A percentile compares a stretch with the other conserved stretches of the same genome.
These are phyloP conservation scores for Leucoagaricus sp. DNA, from an alignment of 1,284 basidiomycete genomes.

Conservation along the genomic window DNA sequence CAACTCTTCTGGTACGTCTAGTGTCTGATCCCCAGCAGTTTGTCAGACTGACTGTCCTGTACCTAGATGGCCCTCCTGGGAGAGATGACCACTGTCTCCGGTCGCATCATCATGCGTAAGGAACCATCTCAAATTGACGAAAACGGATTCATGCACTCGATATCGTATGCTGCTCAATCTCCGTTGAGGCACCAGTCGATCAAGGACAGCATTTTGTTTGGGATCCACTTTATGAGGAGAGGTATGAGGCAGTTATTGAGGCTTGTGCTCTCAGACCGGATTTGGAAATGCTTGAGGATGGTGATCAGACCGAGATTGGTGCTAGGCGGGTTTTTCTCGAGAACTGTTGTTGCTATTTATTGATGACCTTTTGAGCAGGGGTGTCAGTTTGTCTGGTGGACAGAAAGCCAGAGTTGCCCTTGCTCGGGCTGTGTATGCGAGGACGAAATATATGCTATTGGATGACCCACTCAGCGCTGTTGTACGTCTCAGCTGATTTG, in stretches of 20 bases:
- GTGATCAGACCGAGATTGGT: slow-evolving; percentile 63
- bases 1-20: slow-evolving; percentile 61
- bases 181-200: slow-evolving; percentile 76
- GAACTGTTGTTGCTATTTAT: background rate
- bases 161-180: slow-evolving; percentile 84
- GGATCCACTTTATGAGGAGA: slow-evolving; percentile 61
- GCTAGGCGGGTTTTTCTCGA: slow-evolving; percentile 35
- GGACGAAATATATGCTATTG: slow-evolving; percentile 64
- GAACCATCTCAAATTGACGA: slow-evolving; percentile 57
- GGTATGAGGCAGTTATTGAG: slow-evolving; percentile 66
- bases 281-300: slow-evolving; percentile 72
- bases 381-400: slow-evolving; percentile 65
- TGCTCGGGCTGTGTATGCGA: slow-evolving; percentile 68
- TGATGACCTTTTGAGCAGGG: slow-evolving; percentile 23
- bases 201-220: slow-evolving; percentile 75
- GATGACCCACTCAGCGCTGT: slow-evolving; percentile 77
- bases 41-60: background rate
- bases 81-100: slow-evolving; percentile 57
- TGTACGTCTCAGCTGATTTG: slow-evolving; percentile 37
- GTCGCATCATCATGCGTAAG: slow-evolving; percentile 65
- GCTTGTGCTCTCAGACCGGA: slow-evolving; percentile 76
- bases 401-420: slow-evolving; percentile 73
- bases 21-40: background rate
- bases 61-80: slow-evolving; percentile 69
- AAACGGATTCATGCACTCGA: slow-evolving; percentile 66